phyloP scores from a whole-genome alignment of 2,329 filamentous ascomycete genomes.

The Zymoseptoria tritici region DNA sequence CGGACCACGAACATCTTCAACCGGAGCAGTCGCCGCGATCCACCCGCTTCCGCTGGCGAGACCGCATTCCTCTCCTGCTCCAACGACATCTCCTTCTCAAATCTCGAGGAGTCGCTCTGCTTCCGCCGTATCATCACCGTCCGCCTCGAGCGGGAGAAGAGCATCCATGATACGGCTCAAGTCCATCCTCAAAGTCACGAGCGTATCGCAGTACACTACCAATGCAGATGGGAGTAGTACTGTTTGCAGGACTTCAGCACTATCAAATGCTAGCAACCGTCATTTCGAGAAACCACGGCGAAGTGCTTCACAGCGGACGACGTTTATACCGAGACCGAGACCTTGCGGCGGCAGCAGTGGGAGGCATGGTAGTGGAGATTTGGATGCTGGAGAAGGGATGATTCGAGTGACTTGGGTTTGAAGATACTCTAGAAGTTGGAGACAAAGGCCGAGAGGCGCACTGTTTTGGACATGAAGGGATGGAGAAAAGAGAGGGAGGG shows the following conservation, averaged over 20 bases:
- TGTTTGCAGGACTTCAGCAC: neutral
- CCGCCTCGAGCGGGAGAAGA: constrained; percentile 4
- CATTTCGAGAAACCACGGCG: too few relatives aligned
- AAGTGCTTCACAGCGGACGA: too few relatives aligned
- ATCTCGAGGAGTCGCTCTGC: neutral
- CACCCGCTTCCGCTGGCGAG: neutral
- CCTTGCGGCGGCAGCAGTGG: too few relatives aligned
- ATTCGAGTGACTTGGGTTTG: too few relatives aligned
- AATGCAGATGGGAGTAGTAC: neutral
- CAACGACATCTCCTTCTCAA: neutral
- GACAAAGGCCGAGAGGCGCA: too few relatives aligned
- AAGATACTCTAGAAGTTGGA: too few relatives aligned
- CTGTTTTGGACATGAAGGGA: neutral
- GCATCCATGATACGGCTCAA: constrained; percentile 1
- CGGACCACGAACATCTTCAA: neutral
- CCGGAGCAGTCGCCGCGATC: neutral
- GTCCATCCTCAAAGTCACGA: constrained; percentile 10
- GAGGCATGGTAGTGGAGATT: too few relatives aligned
- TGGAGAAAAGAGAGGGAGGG: constrained; percentile 5
- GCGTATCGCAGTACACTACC: constrained; percentile 3
- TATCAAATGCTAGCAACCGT: neutral
- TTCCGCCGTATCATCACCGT: neutral
- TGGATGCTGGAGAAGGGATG: too few relatives aligned
- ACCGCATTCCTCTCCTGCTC: neutral
- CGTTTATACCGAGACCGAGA: too few relatives aligned